Evolutionary conservation across 257 asterid genomes (phyloP), one percentile per base, ranked within the genome.

Genomic region (Craterostigma plantagineum): DNA sequence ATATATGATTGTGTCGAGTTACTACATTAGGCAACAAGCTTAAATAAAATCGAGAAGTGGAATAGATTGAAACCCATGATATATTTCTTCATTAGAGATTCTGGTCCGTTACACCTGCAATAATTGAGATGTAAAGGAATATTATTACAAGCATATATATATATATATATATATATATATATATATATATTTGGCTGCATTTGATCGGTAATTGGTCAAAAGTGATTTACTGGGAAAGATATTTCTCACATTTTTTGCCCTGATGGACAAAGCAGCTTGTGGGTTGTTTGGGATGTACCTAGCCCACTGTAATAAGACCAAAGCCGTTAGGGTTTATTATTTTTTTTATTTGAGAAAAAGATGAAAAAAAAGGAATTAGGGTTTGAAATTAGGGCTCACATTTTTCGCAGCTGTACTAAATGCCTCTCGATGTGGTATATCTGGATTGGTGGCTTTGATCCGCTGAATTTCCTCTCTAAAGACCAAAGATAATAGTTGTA

Each of bases 351-450:
- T 15, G n/a, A n/a, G n/a, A n/a, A n/a, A 7, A 7, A 43, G 15
- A 5, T 10, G 18, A 43, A 7, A 7, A 11, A 10, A 39, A 39
- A 11, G 12, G 12, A 15, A 11, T 39, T 9, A 39, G 12, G n/a
- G 15, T 16, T 16, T 9, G 13, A 16, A 27, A 1, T 3, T 0
- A 18, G 16, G 30, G 27, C 77, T 57, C 35, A 85, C 95, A 57
- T 82, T 87, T 63, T 90, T 90, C 0, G 95, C 95, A 43, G 95
- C 98, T 9, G 98, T 81, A 52, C 98, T 90, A 63, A 90, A 90
- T 49, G 95, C 98, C 68, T 90, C 98, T 27, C 98, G 68, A 50
- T 83, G 98, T n/a, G 93, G 95, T 50, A 79, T 79, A 70, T 90
- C 98, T 30, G 95, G 98, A 58, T 83, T 76, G 7, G 80, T 92